Base-by-base conservation (phyloP, 257 asterid species). In the Hygrophila difformis region DNA sequence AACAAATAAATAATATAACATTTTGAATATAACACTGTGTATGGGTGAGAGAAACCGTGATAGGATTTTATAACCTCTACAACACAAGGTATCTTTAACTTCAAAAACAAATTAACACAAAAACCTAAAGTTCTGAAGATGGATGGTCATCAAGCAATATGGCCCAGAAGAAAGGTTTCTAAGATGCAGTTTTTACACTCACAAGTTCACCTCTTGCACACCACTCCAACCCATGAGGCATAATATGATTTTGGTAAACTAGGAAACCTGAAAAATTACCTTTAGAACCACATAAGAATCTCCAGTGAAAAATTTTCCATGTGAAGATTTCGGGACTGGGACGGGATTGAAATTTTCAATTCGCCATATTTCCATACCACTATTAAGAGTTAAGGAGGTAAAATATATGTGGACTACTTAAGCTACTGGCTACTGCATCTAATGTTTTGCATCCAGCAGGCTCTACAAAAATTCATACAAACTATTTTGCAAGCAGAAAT, bases 311-410 rank as follows among this genome's bases (percentile, higher is more conserved):
- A 87, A 87, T 47, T 81, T 87, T 16, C 97, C 95, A 63, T 70
- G 65, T 48, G 84, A 72, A 57, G 95, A 70, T 70, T 72, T 76
- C 35, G 84, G 72, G 65, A 83, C 62, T 14, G 76, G 65, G 36
- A 83, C 79, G 0, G 97, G 95, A 53, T 60, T 65, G 53, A 78
- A 77, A 59, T 78, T 83, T 71, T 87, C 97, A 38, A 87, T 83
- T 67, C 84, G 79, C 97, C 97, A 87, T 57, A 87, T 76, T 70
- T 87, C 97, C 61, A 69, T 78, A 50, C 97, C 97, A 49, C 97
- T 87, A 52, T 53, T 39, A 22, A 53, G 29, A 53, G 83, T 87
- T 68, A 83, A 83, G 95, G 85, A 81, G 52, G 16, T 52, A n/a
- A 16, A 52, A 65, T 23, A 60, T 47, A 49, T 47, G 37, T 33